These are phyloP conservation scores for Zymoseptoria passerinii DNA, from an alignment of 2,329 filamentous ascomycete species.

Conservation along the genomic window DNA sequence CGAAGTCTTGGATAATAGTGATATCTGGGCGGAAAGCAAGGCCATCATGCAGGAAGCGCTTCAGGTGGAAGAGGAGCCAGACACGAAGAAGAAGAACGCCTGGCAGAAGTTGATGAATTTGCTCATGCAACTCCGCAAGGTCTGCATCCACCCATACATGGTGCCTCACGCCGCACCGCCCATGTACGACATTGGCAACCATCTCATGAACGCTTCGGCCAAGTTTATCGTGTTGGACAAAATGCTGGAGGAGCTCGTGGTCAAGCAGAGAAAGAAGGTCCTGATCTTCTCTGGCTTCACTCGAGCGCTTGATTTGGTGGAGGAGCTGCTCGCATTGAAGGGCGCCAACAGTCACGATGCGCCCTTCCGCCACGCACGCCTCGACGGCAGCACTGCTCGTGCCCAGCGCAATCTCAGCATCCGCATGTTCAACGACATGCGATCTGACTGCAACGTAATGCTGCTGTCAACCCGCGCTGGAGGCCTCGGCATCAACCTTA, in stretches of 20 bases:
- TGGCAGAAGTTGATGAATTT: slow-evolving; percentile 45
- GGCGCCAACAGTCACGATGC: slow-evolving; percentile 31
- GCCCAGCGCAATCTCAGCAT: slow-evolving; percentile 46
- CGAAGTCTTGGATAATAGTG: slow-evolving; percentile 15
- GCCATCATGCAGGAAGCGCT: slow-evolving; percentile 35
- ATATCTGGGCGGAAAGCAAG: slow-evolving; percentile 41
- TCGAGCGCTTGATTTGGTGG: slow-evolving; percentile 43
- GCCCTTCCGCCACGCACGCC: slow-evolving; percentile 39
- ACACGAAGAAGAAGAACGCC: slow-evolving; percentile 10
- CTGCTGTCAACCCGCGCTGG: slow-evolving; percentile 49
- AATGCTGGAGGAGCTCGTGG: slow-evolving; percentile 41
- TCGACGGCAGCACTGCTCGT: slow-evolving; percentile 44
- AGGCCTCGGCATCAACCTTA: slow-evolving; percentile 48
- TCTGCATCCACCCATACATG: slow-evolving; percentile 48
- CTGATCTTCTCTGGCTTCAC: slow-evolving; percentile 52
- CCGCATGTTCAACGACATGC: slow-evolving; percentile 43
- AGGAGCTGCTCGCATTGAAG: slow-evolving; percentile 43
- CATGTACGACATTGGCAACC: slow-evolving; percentile 39
- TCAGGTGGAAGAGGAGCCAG: slow-evolving; percentile 24
- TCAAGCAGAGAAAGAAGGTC: slow-evolving; percentile 46
- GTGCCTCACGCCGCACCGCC: slow-evolving; percentile 40
- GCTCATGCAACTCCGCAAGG: slow-evolving; percentile 49
- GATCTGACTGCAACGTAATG: slow-evolving; percentile 45
- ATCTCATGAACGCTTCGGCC: slow-evolving; percentile 44
- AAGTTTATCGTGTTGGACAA: slow-evolving; percentile 51